phyloP scores from a whole-genome alignment of 176 grass and related monocot genomes.

The Aegilops speltoides region DNA sequence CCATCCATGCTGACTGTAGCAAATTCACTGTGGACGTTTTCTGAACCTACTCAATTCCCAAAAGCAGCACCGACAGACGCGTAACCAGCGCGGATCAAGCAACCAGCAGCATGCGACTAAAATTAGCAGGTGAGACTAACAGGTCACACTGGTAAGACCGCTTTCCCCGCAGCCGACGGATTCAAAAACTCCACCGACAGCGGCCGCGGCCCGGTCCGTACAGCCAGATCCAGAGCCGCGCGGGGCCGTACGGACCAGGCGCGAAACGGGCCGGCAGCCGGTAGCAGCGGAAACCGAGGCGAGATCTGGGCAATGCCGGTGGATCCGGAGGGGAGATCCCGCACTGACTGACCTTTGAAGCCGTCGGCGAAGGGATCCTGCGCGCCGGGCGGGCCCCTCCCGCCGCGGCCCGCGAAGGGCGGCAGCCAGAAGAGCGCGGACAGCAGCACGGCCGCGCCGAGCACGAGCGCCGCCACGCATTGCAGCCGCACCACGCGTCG shows the following conservation, averaged over 20 bases:
- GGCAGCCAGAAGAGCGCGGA: slow-evolving; percentile 91
- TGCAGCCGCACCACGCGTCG: slow-evolving; percentile 28
- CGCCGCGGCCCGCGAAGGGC: slow-evolving; percentile 50
- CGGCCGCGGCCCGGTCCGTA: background rate
- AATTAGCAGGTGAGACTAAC: background rate
- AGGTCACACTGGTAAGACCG: background rate
- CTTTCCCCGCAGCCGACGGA: background rate
- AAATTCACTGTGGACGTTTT: background rate
- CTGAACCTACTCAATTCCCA: background rate
- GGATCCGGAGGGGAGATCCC: background rate
- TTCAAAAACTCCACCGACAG: slow-evolving; percentile 11
- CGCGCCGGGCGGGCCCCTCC: background rate
- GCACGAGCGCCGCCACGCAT: slow-evolving; percentile 72
- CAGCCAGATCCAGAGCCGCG: slow-evolving; percentile 34
- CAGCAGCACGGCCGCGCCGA: slow-evolving; percentile 68
- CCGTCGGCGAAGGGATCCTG: background rate
- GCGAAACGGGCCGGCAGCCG: background rate
- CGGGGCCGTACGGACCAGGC: background rate
- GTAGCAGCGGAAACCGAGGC: background rate
- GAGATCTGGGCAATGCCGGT: slow-evolving; percentile 29
- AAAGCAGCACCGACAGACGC: slow-evolving; percentile 32
- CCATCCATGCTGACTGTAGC: too few relatives aligned
- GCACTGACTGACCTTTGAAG: background rate
- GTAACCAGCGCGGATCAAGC: background rate
- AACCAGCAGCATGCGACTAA: background rate